These are phyloP conservation scores for Ormosia emarginata DNA, from an alignment of 306 rosid species.

Conservation along the genomic window DNA sequence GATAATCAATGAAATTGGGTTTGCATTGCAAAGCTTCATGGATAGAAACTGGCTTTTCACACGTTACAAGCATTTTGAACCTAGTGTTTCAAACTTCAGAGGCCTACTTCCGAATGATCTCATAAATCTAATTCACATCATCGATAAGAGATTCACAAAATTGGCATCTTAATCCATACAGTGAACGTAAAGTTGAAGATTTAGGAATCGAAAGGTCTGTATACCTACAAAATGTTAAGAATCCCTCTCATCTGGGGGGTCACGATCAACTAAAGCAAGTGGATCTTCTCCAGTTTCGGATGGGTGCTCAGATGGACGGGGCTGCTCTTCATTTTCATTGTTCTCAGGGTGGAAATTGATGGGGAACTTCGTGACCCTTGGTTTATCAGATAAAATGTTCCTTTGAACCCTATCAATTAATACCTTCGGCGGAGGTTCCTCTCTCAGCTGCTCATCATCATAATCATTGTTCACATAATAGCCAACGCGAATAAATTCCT, in stretches of 20 bases:
- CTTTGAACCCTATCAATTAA: slow-evolving; percentile 72
- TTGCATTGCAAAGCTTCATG: slow-evolving; percentile 20
- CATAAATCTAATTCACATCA: slow-evolving; percentile 18
- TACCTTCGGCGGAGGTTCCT: slow-evolving; percentile 86
- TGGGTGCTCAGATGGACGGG: slow-evolving; percentile 44
- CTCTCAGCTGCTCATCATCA: slow-evolving; percentile 86
- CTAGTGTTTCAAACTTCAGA: background rate
- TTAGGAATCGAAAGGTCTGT: slow-evolving; percentile 26
- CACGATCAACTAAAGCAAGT: slow-evolving; percentile 28
- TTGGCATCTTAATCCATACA: slow-evolving; percentile 25
- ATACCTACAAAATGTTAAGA: slow-evolving; percentile 34
- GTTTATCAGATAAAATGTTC: slow-evolving; percentile 89
- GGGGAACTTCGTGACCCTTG: slow-evolving; percentile 90
- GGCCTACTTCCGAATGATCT: slow-evolving; percentile 20
- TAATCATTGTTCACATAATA: slow-evolving; percentile 95
- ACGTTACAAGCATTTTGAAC: slow-evolving; percentile 13
- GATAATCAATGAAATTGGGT: background rate
- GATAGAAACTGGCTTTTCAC: slow-evolving; percentile 19
- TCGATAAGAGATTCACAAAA: slow-evolving; percentile 17
- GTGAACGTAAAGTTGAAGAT: slow-evolving; percentile 12
- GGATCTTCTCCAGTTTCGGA: slow-evolving; percentile 39
- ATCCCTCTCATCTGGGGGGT: slow-evolving; percentile 36
- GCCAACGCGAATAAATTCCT: slow-evolving; percentile 85
- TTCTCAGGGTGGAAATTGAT: slow-evolving; percentile 64
- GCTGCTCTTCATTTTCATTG: slow-evolving; percentile 48